A percentile compares a stretch with the other conserved stretches of the same genome.
Conservation (phyloP, 2,329 filamentous ascomycete genomes). For the Fusarium burgessii region DNA sequence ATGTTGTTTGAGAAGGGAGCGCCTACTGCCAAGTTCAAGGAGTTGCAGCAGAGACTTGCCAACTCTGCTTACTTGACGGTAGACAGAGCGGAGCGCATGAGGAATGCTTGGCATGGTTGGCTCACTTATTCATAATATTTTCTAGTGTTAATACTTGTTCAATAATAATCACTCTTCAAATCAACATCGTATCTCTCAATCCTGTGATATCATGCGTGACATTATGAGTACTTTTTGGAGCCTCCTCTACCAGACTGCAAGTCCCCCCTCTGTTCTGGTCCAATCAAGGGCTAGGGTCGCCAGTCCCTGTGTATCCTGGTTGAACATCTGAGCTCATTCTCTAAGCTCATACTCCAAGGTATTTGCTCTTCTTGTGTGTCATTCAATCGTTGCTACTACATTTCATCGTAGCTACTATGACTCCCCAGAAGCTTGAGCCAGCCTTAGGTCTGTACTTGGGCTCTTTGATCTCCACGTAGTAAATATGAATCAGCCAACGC, state of each 20-base stretch:
- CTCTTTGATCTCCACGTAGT: accelerated
- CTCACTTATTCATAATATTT: constrained; percentile 36
- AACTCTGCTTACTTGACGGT: constrained; percentile 38
- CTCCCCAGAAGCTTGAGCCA: no score
- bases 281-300: no score
- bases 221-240: no score
- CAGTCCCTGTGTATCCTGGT: no score
- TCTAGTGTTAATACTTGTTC: neutral
- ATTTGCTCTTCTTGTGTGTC: no score
- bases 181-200: accelerated
- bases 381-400: no score
- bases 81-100: constrained; percentile 33
- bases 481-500: accelerated
- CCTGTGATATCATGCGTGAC: neutral
- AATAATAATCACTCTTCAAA: accelerated
- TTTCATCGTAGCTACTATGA: accelerated
- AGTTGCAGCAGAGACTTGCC: constrained; percentile 28
- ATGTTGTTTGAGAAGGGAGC: constrained; percentile 46
- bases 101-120: constrained; percentile 45
- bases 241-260: accelerated
- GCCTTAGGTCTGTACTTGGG: accelerated
- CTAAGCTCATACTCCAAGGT: no score
- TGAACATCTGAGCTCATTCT: no score
- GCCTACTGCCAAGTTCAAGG: constrained; percentile 48
- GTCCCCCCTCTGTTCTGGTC: accelerated